phyloP scores from a whole-genome alignment of 495 filamentous ascomycete species.

The Aspergillus nanangensis region DNA sequence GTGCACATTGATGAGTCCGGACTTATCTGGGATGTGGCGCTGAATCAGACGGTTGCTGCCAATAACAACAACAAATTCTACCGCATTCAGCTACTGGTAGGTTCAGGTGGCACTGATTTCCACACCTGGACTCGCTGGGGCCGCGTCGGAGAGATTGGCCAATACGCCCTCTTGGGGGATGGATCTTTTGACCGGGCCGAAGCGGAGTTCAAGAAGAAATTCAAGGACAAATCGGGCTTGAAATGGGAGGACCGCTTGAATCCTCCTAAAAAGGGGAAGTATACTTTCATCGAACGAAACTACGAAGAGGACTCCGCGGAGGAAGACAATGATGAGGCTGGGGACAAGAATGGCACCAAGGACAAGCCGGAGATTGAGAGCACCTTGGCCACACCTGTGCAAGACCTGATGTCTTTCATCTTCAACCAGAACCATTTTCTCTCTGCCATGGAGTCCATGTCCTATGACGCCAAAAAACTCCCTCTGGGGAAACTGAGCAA shows the following conservation, averaged over 20 bases:
- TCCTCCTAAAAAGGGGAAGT: constrained; percentile 59
- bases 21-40: constrained; percentile 56
- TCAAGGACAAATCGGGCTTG: constrained; percentile 73
- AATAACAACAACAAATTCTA: constrained; percentile 75
- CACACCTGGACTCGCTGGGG: constrained; percentile 71
- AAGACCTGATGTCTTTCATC: constrained; percentile 71
- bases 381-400: constrained; percentile 52
- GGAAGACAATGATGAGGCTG: constrained; percentile 36
- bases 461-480: constrained; percentile 73
- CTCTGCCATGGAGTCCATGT: constrained; percentile 60
- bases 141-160: constrained; percentile 69
- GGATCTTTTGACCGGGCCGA: constrained; percentile 43
- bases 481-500: constrained; percentile 82
- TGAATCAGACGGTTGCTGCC: constrained; percentile 46
- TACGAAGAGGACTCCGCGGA: constrained; percentile 68
- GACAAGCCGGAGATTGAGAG: constrained; percentile 37
- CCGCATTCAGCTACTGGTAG: constrained; percentile 48
- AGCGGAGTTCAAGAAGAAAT: constrained; percentile 61
- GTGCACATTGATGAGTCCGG: constrained; percentile 63
- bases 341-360: constrained; percentile 25
- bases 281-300: constrained; percentile 68
- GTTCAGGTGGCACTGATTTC: constrained; percentile 26
- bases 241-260: constrained; percentile 59
- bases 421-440: constrained; percentile 71
- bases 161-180: constrained; percentile 43